Evolutionary conservation across 805 yeast genomes (phyloP), one percentile per base, ranked within the genome.

Genomic region (Danielia oregonensis): DNA sequence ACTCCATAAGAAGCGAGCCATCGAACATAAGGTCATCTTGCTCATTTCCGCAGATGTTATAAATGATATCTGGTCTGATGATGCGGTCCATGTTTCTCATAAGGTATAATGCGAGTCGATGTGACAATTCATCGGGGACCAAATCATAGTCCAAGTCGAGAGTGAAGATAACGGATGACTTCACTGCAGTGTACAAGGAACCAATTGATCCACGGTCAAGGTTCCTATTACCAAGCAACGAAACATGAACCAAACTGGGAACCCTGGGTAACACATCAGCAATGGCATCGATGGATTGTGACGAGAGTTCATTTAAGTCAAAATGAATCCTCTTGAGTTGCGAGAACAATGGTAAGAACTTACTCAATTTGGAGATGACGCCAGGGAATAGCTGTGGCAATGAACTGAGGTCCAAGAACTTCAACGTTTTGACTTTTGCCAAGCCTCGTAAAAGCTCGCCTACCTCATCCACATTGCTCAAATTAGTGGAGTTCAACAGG

Each of bases 11-110:
- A 37, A 84, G 61, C 0, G 87, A 73, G 5, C 91, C 93, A 59
- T 83, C 91, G 54, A 79, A 82, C 55, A 84, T 70, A 31, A 84
- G 64, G 43, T 84, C 91, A 53, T 66, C 70, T 73, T 84, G 62
- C 62, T 42, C 26, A n/a, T 43, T 47, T 11, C 38, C 46, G 10
- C 59, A 30, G 52, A 50, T 43, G 61, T 40, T 33, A n/a, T n/a
- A n/a, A 29, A 41, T 33, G 37, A 44, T 42, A 8, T 42, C 44
- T 3, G 49, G 49, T 15, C 42, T 67, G 46, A 73, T 54, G 17
- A 61, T 61, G 22, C 54, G 57, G 46, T 74, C 78, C 75, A 76
- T 70, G 49, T 76, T 76, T 43, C 72, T 65, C 80, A 76, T 75
- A 36, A 75, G 55, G 45, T 74, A 74, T 32, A 74, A 70, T 0